Evolutionary conservation across 75 land plant genomes (phyloP).

Genomic region (Larix kaempferi): DNA sequence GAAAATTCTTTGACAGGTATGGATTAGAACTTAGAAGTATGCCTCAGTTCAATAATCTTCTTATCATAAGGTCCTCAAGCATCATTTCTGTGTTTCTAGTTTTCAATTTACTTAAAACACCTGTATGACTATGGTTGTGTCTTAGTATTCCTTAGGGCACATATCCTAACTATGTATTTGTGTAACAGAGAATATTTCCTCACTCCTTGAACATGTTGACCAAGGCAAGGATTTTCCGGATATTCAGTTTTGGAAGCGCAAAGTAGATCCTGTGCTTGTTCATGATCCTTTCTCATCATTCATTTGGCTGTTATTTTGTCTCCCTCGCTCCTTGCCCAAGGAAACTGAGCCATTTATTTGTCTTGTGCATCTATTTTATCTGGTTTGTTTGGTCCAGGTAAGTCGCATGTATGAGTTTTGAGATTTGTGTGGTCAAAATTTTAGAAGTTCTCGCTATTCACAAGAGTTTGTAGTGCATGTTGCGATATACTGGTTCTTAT

Average conservation of each 20-base stretch:
- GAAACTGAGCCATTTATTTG: conserved; percentile 50
- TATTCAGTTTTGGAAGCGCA: conserved; percentile 69
- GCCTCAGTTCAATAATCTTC: not conserved
- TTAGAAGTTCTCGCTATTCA: not conserved
- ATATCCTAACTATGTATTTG: not conserved
- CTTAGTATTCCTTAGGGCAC: not conserved
- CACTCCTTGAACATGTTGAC: conserved; percentile 38
- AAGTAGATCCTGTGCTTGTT: conserved; percentile 79
- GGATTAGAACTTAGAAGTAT: not conserved
- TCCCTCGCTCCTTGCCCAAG: conserved; percentile 64
- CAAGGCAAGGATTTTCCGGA: conserved; percentile 50
- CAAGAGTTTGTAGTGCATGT: not conserved
- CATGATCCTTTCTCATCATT: conserved; percentile 92
- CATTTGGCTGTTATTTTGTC: conserved; percentile 88
- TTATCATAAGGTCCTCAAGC: too few species aligned
- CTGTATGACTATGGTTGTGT: too few species aligned
- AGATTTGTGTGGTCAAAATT: not conserved
- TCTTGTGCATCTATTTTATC: conserved; percentile 84
- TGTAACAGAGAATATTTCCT: conserved; percentile 37
- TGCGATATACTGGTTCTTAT: not conserved
- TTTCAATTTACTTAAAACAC: too few species aligned
- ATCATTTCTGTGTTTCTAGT: too few species aligned
- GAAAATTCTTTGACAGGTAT: conserved; percentile 28
- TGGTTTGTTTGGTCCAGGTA: conserved; percentile 85
- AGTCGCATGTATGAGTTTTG: not conserved